A percentile compares a stretch with the other conserved stretches of the same genome.
phyloP scores from a whole-genome alignment of 495 filamentous ascomycete genomes.

The Tuber aestivum region DNA sequence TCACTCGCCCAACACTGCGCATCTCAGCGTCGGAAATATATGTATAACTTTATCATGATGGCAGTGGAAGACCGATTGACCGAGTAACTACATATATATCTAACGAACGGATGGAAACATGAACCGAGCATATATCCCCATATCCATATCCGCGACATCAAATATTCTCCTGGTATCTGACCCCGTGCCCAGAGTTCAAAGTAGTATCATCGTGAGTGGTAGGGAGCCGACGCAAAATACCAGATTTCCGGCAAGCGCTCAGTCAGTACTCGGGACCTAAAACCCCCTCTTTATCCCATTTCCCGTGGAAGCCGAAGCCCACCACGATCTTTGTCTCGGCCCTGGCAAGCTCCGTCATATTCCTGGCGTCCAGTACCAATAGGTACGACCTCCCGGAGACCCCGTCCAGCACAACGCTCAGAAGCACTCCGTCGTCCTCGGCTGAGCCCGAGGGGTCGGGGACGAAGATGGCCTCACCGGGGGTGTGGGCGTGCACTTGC shows the following conservation, averaged over 20 bases:
- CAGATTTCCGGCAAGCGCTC: neutral
- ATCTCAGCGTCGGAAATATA: too few species aligned
- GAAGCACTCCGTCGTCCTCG: conserved; percentile 66
- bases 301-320: conserved; percentile 65
- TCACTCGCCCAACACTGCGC: neutral
- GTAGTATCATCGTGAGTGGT: too few species aligned
- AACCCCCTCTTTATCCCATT: neutral
- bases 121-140: too few species aligned
- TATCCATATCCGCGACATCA: too few species aligned
- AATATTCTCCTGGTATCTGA: too few species aligned
- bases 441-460: conserved; percentile 48
- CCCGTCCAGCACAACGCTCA: conserved; percentile 68
- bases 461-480: conserved; percentile 69
- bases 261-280: neutral
- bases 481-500: conserved; percentile 56
- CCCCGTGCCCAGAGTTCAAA: too few species aligned
- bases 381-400: conserved; percentile 57
- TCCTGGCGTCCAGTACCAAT: conserved; percentile 59
- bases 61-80: too few species aligned
- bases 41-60: too few species aligned
- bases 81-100: too few species aligned
- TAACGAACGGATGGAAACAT: too few species aligned
- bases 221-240: too few species aligned
- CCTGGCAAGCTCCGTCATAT: conserved; percentile 58
- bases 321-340: conserved; percentile 58